phyloP scores from a whole-genome alignment of 2,329 filamentous ascomycete species.

The Tolypocladium capitatum region DNA sequence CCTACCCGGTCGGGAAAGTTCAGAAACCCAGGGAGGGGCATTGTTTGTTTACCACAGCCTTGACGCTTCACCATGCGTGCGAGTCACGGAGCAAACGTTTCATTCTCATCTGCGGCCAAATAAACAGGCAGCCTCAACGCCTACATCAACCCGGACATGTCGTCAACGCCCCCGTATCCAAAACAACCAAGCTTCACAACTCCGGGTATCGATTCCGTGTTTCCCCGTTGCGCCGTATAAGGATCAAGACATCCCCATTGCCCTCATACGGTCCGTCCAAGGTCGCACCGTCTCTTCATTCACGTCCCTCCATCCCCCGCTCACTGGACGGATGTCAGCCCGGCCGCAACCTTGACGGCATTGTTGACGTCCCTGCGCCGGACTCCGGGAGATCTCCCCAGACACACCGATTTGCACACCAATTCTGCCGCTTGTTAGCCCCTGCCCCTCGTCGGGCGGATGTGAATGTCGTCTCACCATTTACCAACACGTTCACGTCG shows the following conservation, averaged over 20 bases:
- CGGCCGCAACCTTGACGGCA: slow-evolving; percentile 16
- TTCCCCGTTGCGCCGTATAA: background rate
- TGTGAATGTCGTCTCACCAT: slow-evolving; percentile 14
- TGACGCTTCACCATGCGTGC: too few species aligned
- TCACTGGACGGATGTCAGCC: background rate
- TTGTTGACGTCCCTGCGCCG: slow-evolving; percentile 23
- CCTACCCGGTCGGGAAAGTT: background rate
- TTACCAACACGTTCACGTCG: slow-evolving; percentile 19
- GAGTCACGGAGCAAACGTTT: too few species aligned
- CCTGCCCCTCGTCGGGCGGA: background rate
- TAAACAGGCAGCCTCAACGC: too few species aligned
- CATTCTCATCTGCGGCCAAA: background rate
- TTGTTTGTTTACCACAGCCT: too few species aligned
- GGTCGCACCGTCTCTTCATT: background rate
- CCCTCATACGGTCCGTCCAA: background rate
- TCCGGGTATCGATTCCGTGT: background rate
- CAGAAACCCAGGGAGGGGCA: too few species aligned
- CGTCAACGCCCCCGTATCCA: too few species aligned
- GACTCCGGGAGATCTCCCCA: slow-evolving; percentile 25
- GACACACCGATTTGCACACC: slow-evolving; percentile 20
- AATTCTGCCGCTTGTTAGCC: slow-evolving; percentile 17
- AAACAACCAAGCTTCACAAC: too few species aligned
- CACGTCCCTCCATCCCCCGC: background rate
- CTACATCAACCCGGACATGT: too few species aligned
- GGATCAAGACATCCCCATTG: background rate